These are phyloP conservation scores for Calonectria pauciramosa DNA, from an alignment of 2,329 filamentous ascomycete genomes.

Conservation along the genomic window DNA sequence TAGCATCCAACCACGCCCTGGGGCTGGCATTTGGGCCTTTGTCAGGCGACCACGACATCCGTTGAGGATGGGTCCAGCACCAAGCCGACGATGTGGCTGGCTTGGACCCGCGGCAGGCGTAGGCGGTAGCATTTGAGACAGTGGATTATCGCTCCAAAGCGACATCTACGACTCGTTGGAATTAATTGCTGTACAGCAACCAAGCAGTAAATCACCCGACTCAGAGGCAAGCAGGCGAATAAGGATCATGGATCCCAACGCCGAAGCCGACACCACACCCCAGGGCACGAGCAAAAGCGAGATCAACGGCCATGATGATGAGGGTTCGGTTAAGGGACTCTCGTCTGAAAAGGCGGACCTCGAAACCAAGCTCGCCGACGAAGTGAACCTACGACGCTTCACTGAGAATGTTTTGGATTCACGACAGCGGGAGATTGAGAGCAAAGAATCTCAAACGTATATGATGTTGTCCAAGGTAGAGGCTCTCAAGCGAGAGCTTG, in stretches of 20 bases:
- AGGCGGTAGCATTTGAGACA: conserved; percentile 16
- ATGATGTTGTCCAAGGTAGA: conserved; percentile 47
- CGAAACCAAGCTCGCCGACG: conserved; percentile 47
- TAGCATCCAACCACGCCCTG: conserved; percentile 38
- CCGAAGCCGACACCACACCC: conserved; percentile 12
- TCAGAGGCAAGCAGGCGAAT: conserved; percentile 15
- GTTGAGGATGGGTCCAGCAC: conserved; percentile 25
- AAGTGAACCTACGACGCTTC: conserved; percentile 51
- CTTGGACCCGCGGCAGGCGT: conserved; percentile 16
- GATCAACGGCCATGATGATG: conserved; percentile 19
- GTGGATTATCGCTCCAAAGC: conserved; percentile 25
- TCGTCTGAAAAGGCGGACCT: conserved; percentile 34
- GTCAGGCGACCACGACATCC: conserved; percentile 31
- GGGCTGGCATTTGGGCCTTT: conserved; percentile 40
- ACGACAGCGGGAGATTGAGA: conserved; percentile 52
- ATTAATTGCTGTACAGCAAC: conserved; percentile 12
- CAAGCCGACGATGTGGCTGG: conserved; percentile 32
- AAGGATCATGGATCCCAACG: conserved; percentile 36
- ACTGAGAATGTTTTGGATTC: conserved; percentile 54
- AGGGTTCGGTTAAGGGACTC: conserved; percentile 22
- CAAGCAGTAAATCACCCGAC: conserved; percentile 19
- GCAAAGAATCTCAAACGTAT: conserved; percentile 47
- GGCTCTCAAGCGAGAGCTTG: conserved; percentile 48
- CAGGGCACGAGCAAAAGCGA: conserved; percentile 19
- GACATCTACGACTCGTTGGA: conserved; percentile 23